These are phyloP conservation scores for Leptographium radiaticola DNA, from an alignment of 2,329 filamentous ascomycete genomes.

Conservation along the genomic window DNA sequence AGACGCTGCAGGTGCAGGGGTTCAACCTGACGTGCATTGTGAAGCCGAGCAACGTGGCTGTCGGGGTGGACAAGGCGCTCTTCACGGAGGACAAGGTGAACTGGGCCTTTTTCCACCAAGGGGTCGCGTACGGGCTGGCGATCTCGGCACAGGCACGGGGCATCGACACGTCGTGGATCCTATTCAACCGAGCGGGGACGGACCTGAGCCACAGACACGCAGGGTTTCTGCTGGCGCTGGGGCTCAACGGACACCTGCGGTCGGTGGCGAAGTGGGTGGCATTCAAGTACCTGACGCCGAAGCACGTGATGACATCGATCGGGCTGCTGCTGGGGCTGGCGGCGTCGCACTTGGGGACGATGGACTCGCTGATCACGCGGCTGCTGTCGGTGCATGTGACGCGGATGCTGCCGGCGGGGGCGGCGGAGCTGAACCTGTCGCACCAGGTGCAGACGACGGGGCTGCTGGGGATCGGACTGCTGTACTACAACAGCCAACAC, in stretches of 20 bases:
- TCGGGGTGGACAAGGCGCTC: slow-evolving; percentile 76
- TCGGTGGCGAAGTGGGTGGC: slow-evolving; percentile 94
- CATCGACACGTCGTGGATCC: slow-evolving; percentile 97
- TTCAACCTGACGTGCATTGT: slow-evolving; percentile 89
- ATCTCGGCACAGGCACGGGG: slow-evolving; percentile 83
- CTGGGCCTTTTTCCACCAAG: slow-evolving; percentile 97
- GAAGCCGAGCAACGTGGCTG: slow-evolving; percentile 80
- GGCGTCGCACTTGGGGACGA: slow-evolving; percentile 88
- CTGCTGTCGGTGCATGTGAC: slow-evolving; percentile 93
- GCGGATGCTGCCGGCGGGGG: slow-evolving; percentile 80
- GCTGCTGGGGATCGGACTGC: slow-evolving; percentile 88
- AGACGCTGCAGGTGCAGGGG: slow-evolving; percentile 77
- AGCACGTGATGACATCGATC: slow-evolving; percentile 98
- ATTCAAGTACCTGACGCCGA: slow-evolving; percentile 97
- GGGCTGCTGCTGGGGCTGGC: slow-evolving; percentile 85
- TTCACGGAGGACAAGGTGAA: slow-evolving; percentile 95
- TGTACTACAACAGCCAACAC: slow-evolving; percentile 93
- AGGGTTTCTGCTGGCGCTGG: slow-evolving; percentile 79
- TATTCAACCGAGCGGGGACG: slow-evolving; percentile 82
- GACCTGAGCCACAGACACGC: slow-evolving; percentile 95
- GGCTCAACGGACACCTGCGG: slow-evolving; percentile 89
- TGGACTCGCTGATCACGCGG: slow-evolving; percentile 91
- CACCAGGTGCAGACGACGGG: slow-evolving; percentile 89
- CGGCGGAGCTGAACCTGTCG: slow-evolving; percentile 87
- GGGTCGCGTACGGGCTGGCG: slow-evolving; percentile 80